Base-by-base conservation (phyloP, 805 yeast species). In the Wickerhamiella kurtzmanii region DNA sequence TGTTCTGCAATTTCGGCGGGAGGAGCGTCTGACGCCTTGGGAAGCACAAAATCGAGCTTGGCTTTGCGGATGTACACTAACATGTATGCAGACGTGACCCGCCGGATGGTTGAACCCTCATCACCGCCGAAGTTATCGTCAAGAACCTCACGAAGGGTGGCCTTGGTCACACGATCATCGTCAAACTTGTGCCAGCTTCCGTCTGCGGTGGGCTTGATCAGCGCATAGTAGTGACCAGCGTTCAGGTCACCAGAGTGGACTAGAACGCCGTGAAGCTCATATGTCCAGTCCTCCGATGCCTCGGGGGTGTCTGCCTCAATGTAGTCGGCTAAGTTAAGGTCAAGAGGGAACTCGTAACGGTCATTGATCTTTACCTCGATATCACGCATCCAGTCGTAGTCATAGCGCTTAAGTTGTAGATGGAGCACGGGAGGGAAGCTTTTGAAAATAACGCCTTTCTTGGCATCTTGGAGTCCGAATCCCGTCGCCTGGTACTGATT, bases 21-120 rank as follows among this genome's bases (percentile, higher is more conserved):
- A 2, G 97, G 96, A 4, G 76, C 73, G 2, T 64, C 72, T 18
- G 74, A 76, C 1, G 65, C 56, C 2, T 73, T 75, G 0, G 75
- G 77, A 49, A 92, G 69, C 15, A 89, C 70, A 11, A 71, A 72
- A 2, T 68, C 70, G 36, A 77, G 63, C 37, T 74, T 74, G 2
- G 74, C 66, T 58, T 83, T 77, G 46, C 94, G 73, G 52, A 88
- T 74, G 60, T 92, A 92, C 2, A 92, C 97, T 64, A 92, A 74
- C 98, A 92, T 92, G 60, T 92, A 92, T 1, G 98, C 98, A 38
- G 92, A 84, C 0, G 97, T 88, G 36, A 86, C 92, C 42, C 95
- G 77, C 53, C 84, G 76, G 22, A 82, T 66, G n/a, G 45, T 47
- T 5, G 50, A 22, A 6, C 54, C 53, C 48, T 73, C 74, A 47